Percentiles rank a stretch among this genome's conserved stretches.
Conservation (phyloP, 495 filamentous ascomycete species). For the Parachaetomium inaequale region DNA sequence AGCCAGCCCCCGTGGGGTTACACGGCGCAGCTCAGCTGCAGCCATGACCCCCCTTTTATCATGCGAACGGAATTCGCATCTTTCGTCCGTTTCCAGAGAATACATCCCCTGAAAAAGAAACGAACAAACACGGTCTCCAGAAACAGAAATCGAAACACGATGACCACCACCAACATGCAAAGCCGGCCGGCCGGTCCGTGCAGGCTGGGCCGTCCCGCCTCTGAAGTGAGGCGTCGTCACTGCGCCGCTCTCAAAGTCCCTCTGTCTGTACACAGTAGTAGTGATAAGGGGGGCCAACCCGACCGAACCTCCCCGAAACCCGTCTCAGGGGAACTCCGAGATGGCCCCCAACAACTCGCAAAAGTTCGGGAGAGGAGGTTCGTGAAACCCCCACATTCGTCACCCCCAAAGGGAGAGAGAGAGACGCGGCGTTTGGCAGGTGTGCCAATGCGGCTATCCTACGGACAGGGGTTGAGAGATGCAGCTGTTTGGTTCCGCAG, state of each 20-base stretch:
- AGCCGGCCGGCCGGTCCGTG: not conserved
- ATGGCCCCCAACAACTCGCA: not conserved
- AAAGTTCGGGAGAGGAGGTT: not conserved
- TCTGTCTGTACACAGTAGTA: too few species aligned
- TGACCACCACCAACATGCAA: not conserved
- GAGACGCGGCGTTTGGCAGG: not conserved
- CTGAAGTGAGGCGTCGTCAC: not conserved
- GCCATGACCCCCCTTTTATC: not conserved
- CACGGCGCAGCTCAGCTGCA: not conserved
- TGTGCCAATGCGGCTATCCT: conserved; percentile 17
- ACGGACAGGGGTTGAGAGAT: conserved; percentile 4
- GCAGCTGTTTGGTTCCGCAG: not conserved
- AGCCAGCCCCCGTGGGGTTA: conserved; percentile 2
- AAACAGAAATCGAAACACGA: conserved; percentile 7
- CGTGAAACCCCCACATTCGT: conserved; percentile 10
- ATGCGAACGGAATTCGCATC: not conserved
- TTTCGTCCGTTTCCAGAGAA: not conserved
- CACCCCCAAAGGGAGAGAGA: not conserved
- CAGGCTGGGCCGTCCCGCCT: not conserved
- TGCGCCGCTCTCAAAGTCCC: conserved; percentile 1
- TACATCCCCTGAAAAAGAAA: not conserved
- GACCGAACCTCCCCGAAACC: not conserved
- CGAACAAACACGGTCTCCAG: not conserved
- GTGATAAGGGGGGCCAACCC: too few species aligned
- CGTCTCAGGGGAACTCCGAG: not conserved